These are phyloP conservation scores for Starmera dryadoides DNA, from an alignment of 805 yeast genomes.

Conservation along the genomic window DNA sequence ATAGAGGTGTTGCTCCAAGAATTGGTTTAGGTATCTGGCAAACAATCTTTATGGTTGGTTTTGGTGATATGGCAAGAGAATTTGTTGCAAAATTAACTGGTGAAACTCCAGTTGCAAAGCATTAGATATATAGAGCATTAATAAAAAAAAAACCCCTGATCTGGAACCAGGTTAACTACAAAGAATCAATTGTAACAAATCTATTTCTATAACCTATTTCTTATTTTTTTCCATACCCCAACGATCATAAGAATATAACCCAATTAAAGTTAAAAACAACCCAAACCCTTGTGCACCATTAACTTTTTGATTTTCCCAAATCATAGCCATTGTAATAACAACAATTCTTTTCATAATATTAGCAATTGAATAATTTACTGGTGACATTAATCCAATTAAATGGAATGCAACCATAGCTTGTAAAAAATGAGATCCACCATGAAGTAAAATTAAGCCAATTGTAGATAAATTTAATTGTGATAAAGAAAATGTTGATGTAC, in stretches of 20 bases:
- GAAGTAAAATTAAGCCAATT: conserved; percentile 38
- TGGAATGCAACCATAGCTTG: conserved; percentile 75
- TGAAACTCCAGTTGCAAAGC: conserved; percentile 40
- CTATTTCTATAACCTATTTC: too few species aligned
- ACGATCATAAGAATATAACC: conserved; percentile 64
- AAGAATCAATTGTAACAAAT: neutral
- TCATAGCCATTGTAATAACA: conserved; percentile 57
- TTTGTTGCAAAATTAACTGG: conserved; percentile 58
- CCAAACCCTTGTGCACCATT: conserved; percentile 45
- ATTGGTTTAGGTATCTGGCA: conserved; percentile 97
- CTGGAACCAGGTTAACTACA: neutral
- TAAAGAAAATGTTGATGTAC: conserved; percentile 21
- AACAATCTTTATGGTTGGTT: conserved; percentile 96
- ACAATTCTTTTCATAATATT: conserved; percentile 69
- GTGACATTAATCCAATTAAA: conserved; percentile 62
- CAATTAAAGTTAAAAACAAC: conserved; percentile 45
- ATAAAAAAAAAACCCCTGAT: neutral
- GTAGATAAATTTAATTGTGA: conserved; percentile 22
- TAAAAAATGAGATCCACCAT: conserved; percentile 62
- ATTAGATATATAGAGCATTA: conserved; percentile 7
- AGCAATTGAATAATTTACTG: conserved; percentile 75
- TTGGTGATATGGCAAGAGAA: conserved; percentile 89
- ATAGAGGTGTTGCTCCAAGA: conserved; percentile 96
- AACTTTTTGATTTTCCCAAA: conserved; percentile 46
- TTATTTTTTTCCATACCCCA: conserved; percentile 40